Evolutionary conservation across 73 alveolate species (phyloP), one percentile per base, ranked within the genome.

Genomic region (Paramecium sexaurelia): DNA sequence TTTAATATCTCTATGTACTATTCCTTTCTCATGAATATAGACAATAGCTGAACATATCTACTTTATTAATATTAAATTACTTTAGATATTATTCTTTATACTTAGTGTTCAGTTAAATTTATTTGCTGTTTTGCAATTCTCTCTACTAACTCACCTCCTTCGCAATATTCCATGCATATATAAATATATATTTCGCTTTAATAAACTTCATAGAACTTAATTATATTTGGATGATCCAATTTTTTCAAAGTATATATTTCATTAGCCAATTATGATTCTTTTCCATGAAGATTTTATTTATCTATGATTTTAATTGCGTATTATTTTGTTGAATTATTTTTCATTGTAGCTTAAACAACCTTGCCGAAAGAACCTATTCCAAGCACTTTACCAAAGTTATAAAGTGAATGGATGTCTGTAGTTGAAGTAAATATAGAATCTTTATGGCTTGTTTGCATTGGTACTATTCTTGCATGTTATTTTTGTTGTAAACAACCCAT

Each of bases 1-100:
- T 67, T 98, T 98, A 40, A 98, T 90, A 92, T 98, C 99, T 85
- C 99, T 89, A 89, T 98, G 99, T 40, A 98, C 96, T 43, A 98
- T 94, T 13, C 97, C 97, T 45, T 95, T 90, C 47, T 94, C 89
- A 94, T 98, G 99, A 56, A 97, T 93, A 93, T 98, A 98, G 78
- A 96, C 96, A 1, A 97, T 95, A 19, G 99, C 99, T 19, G 94
- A 88, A 69, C 55, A 68, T n/a, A 88, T 45, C 73, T 88, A 61
- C 24, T 37, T 75, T 20, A 57, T 37, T 24, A 51, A 61, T 29
- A 29, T 2, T 8, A 3, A 1, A 10, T 22, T 71, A 71, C 56
- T 71, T 71, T 71, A 35, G 37, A 20, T 19, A 71, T 71, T 11
- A 71, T 37, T 35, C 56, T 71, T 43, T 78, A 22, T 22, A 78